Evolutionary conservation across 768 basidiomycete species (phyloP).

Genomic region (Hydnum rufescens): DNA sequence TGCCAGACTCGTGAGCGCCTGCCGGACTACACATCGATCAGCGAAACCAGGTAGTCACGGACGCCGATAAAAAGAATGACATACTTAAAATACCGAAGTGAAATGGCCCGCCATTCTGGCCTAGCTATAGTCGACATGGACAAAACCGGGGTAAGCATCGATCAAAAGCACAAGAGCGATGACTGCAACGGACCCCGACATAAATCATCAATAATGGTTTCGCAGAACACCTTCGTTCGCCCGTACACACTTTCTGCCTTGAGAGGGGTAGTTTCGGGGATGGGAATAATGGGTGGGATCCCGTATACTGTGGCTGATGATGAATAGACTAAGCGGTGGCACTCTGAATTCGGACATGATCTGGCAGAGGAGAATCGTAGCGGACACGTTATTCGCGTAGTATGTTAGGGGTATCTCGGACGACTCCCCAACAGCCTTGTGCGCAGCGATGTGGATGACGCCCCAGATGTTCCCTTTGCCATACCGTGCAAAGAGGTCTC

Average conservation of each 20-base stretch:
- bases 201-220: slow-evolving; percentile 74
- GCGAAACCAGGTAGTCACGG: background rate
- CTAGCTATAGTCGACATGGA: slow-evolving; percentile 31
- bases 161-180: slow-evolving; percentile 11
- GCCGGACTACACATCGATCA: slow-evolving; percentile 44
- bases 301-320: slow-evolving; percentile 98
- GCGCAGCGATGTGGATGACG: slow-evolving; percentile 87
- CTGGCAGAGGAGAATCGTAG: slow-evolving; percentile 70
- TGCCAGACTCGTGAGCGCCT: slow-evolving; percentile 91
- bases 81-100: slow-evolving; percentile 93
- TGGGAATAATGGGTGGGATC: slow-evolving; percentile 77
- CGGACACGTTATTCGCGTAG: slow-evolving; percentile 84
- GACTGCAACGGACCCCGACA: slow-evolving; percentile 38
- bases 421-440: slow-evolving; percentile 96
- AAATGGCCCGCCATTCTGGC: slow-evolving; percentile 58
- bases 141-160: background rate
- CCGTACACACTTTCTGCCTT: slow-evolving; percentile 87
- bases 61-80: slow-evolving; percentile 12
- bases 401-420: slow-evolving; percentile 83
- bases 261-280: slow-evolving; percentile 77
- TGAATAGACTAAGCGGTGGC: slow-evolving; percentile 82
- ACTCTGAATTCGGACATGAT: slow-evolving; percentile 66
- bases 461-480: slow-evolving; percentile 89
- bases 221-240: slow-evolving; percentile 88
- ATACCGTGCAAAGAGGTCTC: slow-evolving; percentile 64